Evolutionary conservation across 2,329 filamentous ascomycete species (phyloP), one percentile per base, ranked within the genome.

Genomic region (Trichoderma sp.): DNA sequence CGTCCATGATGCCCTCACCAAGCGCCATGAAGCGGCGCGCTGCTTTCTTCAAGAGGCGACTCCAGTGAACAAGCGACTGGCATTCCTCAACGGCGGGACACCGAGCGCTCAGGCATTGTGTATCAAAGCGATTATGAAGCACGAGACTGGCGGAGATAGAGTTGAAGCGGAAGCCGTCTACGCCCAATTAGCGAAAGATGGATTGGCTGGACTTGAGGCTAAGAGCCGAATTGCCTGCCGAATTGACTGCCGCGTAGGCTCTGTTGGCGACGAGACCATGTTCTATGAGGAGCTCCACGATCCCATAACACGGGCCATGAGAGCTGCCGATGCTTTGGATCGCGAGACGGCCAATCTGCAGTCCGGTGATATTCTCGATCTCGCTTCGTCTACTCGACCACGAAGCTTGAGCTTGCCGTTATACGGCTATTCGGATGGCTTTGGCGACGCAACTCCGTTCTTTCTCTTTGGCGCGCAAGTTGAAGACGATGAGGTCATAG

Each of bases 71-170:
- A 88, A 85, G 72, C 83, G 84, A 68, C 76, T 90, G 5, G 88
- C 89, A 8, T 89, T 91, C 72, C 79, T 88, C 77, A 84, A 88
- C 64, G 88, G 88, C 3, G 87, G 88, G 11, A 86, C 85, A 3
- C 81, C 85, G 11, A 81, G 83, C 68, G 87, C 87, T 1, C 84
- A 85, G 65, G 78, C 83, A 6, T 79, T 84, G 29, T 90, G 88
- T 73, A 83, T 90, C 68, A 78, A 80, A 43, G 79, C 81, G 35
- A 88, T 91, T 62, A 84, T 84, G 75, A 77, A 85, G 63, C 79
- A 87, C 69, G 77, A 85, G 67, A 86, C 85, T 0, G 74, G 81
- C 49, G 87, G 86, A 2, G 81, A 87, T 72, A 72, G 83, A 16
- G 72, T 73, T n/a, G 80, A 81, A 69, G 88, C 88, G 0, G 84